These are phyloP conservation scores for Arabis hirsuta DNA, from an alignment of 345 rosid species.

Conservation along the genomic window DNA sequence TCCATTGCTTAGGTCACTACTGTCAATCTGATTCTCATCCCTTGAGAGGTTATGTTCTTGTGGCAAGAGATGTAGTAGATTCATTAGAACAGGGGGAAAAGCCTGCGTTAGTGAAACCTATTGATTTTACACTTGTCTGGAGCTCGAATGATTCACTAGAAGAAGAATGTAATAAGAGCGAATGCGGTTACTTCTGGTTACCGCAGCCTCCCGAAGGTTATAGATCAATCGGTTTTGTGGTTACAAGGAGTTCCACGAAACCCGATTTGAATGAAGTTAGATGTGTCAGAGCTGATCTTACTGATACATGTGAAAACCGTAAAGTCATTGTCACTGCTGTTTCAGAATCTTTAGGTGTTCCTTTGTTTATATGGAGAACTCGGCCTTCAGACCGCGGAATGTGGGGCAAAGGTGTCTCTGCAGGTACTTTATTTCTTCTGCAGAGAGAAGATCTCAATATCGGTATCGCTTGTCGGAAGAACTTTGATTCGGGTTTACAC, in stretches of 20 bases:
- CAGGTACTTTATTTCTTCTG: slow-evolving; percentile 47
- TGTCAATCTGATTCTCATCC: slow-evolving; percentile 67
- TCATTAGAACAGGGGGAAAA: slow-evolving; percentile 32
- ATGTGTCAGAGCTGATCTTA: slow-evolving; percentile 78
- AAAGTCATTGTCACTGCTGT: slow-evolving; percentile 43
- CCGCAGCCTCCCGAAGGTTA: slow-evolving; percentile 81
- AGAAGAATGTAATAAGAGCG: slow-evolving; percentile 35
- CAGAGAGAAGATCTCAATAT: no score
- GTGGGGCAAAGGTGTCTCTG: slow-evolving; percentile 67
- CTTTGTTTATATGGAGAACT: slow-evolving; percentile 65
- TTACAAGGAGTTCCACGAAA: slow-evolving; percentile 56
- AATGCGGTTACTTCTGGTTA: slow-evolving; percentile 74
- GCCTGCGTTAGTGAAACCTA: slow-evolving; percentile 66
- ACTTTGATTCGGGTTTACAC: no score
- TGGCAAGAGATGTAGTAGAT: slow-evolving; percentile 53
- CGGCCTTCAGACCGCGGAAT: slow-evolving; percentile 73
- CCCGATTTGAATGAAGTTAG: slow-evolving; percentile 74
- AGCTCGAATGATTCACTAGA: slow-evolving; percentile 58
- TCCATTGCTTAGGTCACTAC: slow-evolving; percentile 73
- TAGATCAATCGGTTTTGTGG: slow-evolving; percentile 67
- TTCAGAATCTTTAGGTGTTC: slow-evolving; percentile 48
- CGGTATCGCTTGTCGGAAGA: no score
- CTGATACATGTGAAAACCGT: slow-evolving; percentile 63
- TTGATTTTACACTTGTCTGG: slow-evolving; percentile 72
- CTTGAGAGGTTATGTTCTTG: slow-evolving; percentile 71